Percentiles rank a stretch among this genome's conserved stretches.
Evolutionary conservation across 495 filamentous ascomycete species (phyloP).

Genomic region (Copromyces sp.): DNA sequence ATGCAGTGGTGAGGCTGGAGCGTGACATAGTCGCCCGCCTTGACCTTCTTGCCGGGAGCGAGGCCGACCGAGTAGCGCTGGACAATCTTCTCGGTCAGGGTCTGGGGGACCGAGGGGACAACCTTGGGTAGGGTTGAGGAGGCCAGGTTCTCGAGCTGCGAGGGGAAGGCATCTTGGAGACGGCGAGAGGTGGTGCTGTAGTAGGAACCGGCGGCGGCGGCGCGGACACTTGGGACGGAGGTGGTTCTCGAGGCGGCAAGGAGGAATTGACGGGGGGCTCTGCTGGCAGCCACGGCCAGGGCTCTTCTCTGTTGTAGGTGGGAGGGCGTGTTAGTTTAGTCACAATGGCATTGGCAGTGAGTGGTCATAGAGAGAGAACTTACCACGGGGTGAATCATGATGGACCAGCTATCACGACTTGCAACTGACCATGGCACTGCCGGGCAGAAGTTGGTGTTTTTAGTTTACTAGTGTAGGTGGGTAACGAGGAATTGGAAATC

Average conservation of each 20-base stretch:
- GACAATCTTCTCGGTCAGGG: slow-evolving; percentile 87
- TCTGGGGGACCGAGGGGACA: slow-evolving; percentile 44
- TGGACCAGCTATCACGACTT: neutral
- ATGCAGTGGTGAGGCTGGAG: slow-evolving; percentile 67
- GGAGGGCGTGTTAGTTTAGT: neutral
- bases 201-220: slow-evolving; percentile 1
- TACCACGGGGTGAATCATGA: slow-evolving; percentile 19
- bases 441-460: neutral
- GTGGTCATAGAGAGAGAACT: neutral
- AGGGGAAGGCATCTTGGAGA: slow-evolving; percentile 17
- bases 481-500: neutral
- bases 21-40: slow-evolving; percentile 73
- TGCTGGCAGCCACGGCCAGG: slow-evolving; percentile 19
- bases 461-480: neutral
- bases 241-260: slow-evolving; percentile 5
- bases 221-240: slow-evolving; percentile 2
- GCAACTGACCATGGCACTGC: slow-evolving; percentile 6
- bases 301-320: slow-evolving; percentile 16
- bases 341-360: neutral
- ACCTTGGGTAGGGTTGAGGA: slow-evolving; percentile 1
- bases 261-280: slow-evolving; percentile 11
- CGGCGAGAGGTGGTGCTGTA: slow-evolving; percentile 18
- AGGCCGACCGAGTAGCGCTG: slow-evolving; percentile 68
- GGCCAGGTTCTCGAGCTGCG: slow-evolving; percentile 17
- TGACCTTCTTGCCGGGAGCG: slow-evolving; percentile 57